A percentile compares a stretch with the other conserved stretches of the same genome.
Conservation (phyloP, 768 basidiomycete species). For the Leucosporidium creatinivorum region DNA sequence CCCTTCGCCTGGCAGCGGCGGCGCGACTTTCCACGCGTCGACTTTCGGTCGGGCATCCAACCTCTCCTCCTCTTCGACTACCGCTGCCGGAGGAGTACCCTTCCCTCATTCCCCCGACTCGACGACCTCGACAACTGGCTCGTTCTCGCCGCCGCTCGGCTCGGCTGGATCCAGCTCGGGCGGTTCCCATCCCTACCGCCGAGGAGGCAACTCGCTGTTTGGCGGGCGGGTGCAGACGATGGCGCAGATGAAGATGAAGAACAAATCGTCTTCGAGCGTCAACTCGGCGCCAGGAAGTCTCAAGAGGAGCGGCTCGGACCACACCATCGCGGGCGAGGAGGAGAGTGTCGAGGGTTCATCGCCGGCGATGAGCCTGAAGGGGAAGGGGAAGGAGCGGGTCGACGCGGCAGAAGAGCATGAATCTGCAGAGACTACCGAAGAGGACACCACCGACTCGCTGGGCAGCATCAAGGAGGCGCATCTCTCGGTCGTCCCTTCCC, state of each 20-base stretch:
- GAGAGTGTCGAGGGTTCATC: neutral
- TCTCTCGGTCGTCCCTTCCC: neutral
- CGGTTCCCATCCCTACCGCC: neutral
- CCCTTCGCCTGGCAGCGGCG: neutral
- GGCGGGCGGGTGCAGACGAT: neutral
- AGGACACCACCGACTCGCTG: neutral
- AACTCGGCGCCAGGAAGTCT: neutral
- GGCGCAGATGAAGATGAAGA: constrained; percentile 8
- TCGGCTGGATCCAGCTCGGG: neutral
- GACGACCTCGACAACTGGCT: neutral
- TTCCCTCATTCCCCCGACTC: neutral
- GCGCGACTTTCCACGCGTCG: neutral
- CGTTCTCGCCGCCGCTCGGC: neutral
- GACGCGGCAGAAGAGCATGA: neutral
- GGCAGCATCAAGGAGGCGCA: neutral
- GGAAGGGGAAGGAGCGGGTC: neutral
- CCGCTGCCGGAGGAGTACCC: neutral
- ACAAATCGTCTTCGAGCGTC: neutral
- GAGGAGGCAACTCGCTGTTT: constrained; percentile 11
- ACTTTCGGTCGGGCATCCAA: neutral
- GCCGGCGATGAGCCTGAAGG: neutral
- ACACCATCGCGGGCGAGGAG: neutral
- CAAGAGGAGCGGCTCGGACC: neutral
- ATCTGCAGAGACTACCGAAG: neutral
- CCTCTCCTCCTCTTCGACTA: neutral